Conservation (phyloP, 2,329 filamentous ascomycete genomes). For the Diaporthe sp. region DNA sequence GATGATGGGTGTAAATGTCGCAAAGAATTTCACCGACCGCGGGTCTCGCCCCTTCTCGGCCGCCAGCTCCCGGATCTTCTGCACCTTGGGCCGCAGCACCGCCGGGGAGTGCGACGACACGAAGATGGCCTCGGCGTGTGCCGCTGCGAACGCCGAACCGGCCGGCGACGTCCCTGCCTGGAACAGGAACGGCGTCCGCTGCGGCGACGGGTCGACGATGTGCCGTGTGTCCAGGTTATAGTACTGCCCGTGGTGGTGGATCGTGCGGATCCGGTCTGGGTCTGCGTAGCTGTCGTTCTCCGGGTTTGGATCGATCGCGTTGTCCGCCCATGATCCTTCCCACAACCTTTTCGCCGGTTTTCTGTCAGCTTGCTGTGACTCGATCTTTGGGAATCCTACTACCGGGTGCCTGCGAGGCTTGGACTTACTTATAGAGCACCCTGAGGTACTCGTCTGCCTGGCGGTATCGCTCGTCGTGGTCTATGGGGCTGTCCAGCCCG, state of each 20-base stretch:
- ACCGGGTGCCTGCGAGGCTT: too few relatives aligned
- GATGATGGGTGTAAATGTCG: slow-evolving; percentile 59
- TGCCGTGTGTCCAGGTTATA: slow-evolving; percentile 54
- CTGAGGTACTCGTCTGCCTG: slow-evolving; percentile 69
- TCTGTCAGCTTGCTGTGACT: not conserved
- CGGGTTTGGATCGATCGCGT: slow-evolving; percentile 61
- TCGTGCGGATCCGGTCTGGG: slow-evolving; percentile 65
- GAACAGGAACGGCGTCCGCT: slow-evolving; percentile 65
- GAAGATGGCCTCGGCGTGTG: slow-evolving; percentile 69
- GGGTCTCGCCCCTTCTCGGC: slow-evolving; percentile 63
- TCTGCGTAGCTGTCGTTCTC: slow-evolving; percentile 65
- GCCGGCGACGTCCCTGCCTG: slow-evolving; percentile 69
- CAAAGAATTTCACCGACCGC: slow-evolving; percentile 63
- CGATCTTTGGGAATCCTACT: too few relatives aligned
- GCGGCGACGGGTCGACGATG: slow-evolving; percentile 63
- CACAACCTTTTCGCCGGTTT: slow-evolving; percentile 53
- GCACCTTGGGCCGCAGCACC: slow-evolving; percentile 62
- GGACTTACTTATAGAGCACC: slow-evolving; percentile 66
- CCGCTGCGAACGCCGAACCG: slow-evolving; percentile 64
- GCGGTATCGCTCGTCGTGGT: slow-evolving; percentile 66
- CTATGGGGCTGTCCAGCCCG: slow-evolving; percentile 65
- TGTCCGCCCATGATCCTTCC: slow-evolving; percentile 61
- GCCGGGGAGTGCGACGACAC: slow-evolving; percentile 63
- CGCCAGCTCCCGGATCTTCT: slow-evolving; percentile 63
- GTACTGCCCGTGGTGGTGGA: slow-evolving; percentile 67